These are phyloP conservation scores for Cryptococcus hybrid DNA, from an alignment of 1,284 basidiomycete species.

Conservation along the genomic window DNA sequence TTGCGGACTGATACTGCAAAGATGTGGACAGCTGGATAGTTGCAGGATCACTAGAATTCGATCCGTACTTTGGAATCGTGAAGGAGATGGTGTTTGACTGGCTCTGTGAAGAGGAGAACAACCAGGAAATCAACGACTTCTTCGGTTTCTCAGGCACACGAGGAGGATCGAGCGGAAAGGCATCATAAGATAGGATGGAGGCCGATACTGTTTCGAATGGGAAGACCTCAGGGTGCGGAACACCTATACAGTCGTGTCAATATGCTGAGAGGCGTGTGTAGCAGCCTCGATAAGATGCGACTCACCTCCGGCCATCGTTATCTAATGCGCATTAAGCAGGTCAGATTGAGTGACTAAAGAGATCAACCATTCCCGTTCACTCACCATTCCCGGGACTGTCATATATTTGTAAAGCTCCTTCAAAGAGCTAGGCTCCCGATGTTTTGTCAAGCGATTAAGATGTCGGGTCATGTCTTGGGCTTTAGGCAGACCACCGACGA, in stretches of 20 bases:
- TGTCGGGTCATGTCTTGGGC: slow-evolving; percentile 62
- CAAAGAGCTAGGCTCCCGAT: slow-evolving; percentile 60
- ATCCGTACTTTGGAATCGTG: slow-evolving; percentile 59
- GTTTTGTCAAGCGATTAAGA: slow-evolving; percentile 58
- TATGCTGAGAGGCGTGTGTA: not conserved
- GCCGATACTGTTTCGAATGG: slow-evolving; percentile 51
- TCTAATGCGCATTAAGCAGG: slow-evolving; percentile 7
- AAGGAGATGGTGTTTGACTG: slow-evolving; percentile 54
- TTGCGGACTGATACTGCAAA: slow-evolving; percentile 65
- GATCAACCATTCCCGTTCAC: not conserved
- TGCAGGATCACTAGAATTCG: slow-evolving; percentile 38
- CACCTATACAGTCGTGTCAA: slow-evolving; percentile 17
- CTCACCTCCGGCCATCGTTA: slow-evolving; percentile 35
- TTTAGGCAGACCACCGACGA: slow-evolving; percentile 30
- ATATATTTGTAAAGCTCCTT: slow-evolving; percentile 55
- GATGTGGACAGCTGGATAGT: slow-evolving; percentile 62
- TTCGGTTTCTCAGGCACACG: slow-evolving; percentile 36
- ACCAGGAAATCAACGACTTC: slow-evolving; percentile 59
- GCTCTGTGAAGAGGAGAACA: slow-evolving; percentile 55
- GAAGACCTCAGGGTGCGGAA: slow-evolving; percentile 51
- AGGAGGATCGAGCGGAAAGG: slow-evolving; percentile 57
- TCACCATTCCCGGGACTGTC: slow-evolving; percentile 33
- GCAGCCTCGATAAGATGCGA: not conserved
- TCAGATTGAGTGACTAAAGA: not conserved
- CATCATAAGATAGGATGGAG: slow-evolving; percentile 32